A percentile compares a stretch with the other conserved stretches of the same genome.
Conservation (phyloP, 768 basidiomycete species). For the Russula compacta region DNA sequence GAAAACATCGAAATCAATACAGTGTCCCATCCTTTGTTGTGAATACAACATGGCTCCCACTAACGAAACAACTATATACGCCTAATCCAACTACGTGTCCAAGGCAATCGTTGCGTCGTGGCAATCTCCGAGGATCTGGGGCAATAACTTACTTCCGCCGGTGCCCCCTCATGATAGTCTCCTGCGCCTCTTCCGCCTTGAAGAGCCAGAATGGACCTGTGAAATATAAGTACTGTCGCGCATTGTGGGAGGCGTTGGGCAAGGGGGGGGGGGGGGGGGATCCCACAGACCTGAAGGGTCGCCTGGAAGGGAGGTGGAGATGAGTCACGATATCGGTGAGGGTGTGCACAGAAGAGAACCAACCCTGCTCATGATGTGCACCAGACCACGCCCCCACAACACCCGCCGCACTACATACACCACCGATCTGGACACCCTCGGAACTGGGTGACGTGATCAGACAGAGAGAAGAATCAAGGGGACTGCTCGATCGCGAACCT, state of each 20-base stretch:
- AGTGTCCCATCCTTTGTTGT: too few species aligned
- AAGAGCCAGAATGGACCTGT: constrained; percentile 68
- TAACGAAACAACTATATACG: too few species aligned
- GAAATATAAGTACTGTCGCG: background rate
- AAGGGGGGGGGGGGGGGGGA: background rate
- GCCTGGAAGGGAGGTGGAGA: constrained; percentile 27
- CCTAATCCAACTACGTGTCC: too few species aligned
- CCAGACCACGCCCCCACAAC: constrained; percentile 64
- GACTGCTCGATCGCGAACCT: constrained; percentile 33
- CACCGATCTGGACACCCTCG: constrained; percentile 59
- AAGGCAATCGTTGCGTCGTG: too few species aligned
- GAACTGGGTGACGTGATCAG: constrained; percentile 35
- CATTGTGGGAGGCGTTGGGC: background rate
- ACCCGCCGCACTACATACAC: constrained; percentile 54
- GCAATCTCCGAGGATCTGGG: too few species aligned
- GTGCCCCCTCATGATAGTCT: background rate
- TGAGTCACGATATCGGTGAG: background rate
- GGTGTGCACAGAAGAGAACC: constrained; percentile 27
- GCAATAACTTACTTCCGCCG: constrained; percentile 1
- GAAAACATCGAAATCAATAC: background rate
- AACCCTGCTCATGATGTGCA: constrained; percentile 40
- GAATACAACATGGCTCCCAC: too few species aligned
- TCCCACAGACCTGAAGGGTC: constrained; percentile 55
- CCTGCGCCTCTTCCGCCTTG: constrained; percentile 34
- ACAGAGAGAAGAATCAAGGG: background rate